A percentile compares a stretch with the other conserved stretches of the same genome.
Conservation (phyloP, 1,284 basidiomycete genomes). For the Tylopilus orsonianus region DNA sequence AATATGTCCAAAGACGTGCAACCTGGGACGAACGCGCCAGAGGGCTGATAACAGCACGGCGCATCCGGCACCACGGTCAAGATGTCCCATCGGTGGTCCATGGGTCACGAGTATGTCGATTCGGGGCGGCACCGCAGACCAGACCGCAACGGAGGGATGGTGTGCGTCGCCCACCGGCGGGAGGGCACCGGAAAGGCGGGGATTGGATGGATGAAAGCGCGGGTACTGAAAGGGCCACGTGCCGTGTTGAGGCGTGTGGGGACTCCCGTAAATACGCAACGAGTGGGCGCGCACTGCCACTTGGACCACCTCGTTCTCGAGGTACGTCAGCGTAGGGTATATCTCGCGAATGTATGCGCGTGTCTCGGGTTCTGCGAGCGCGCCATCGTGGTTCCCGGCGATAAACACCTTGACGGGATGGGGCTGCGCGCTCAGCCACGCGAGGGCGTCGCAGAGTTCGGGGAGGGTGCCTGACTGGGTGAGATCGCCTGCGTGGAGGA, state of each 20-base stretch:
- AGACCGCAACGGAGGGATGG: conserved; percentile 9
- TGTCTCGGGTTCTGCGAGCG: conserved; percentile 14
- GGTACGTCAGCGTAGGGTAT: conserved; percentile 17
- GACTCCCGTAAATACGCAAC: conserved; percentile 25
- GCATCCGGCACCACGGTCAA: conserved; percentile 10
- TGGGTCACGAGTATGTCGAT: conserved; percentile 18
- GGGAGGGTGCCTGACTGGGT: conserved; percentile 32
- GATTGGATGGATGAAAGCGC: conserved; percentile 4
- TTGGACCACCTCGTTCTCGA: conserved; percentile 16
- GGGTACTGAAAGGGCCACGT: conserved; percentile 18
- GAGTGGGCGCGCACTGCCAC: conserved; percentile 14
- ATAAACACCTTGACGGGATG: conserved; percentile 22
- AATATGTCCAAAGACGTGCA: conserved; percentile 18
- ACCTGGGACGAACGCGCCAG: conserved; percentile 16
- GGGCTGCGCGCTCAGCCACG: conserved; percentile 18
- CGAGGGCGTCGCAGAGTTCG: conserved; percentile 35
- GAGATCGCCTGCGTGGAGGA: conserved; percentile 46
- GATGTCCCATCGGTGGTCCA: conserved; percentile 16
- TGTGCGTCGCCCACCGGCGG: neutral
- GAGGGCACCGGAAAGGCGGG: neutral
- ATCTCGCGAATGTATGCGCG: conserved; percentile 6
- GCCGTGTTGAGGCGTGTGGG: conserved; percentile 22
- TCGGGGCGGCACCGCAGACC: conserved; percentile 8
- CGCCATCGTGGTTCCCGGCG: conserved; percentile 20
- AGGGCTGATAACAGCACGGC: conserved; percentile 11